Evolutionary conservation across 2,329 filamentous ascomycete species (phyloP), one percentile per base, ranked within the genome.

Genomic region (Ophiostoma populinum): DNA sequence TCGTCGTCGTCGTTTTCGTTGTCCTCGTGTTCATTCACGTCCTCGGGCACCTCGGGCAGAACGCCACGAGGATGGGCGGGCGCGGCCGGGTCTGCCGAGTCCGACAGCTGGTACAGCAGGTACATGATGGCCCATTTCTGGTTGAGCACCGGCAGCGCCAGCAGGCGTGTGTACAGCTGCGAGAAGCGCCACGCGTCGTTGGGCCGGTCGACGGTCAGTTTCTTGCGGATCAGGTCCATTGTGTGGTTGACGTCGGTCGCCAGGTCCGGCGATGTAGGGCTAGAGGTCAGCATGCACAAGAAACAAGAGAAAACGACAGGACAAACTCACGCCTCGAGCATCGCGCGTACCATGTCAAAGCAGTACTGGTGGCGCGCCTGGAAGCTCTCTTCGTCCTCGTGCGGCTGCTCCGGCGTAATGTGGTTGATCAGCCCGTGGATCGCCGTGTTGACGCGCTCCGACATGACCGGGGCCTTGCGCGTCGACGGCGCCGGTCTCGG

Each of bases 111-210:
- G 52, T 90, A 80, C 27, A 98, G 69, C 27, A 98, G 73, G 52
- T 92, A 92, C 15, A 98, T 65, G 44, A 98, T 94, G 3, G 80
- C 83, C 85, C 86, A 95, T 67, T 98, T 98, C 55, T 93, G 80
- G 48, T 81, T 80, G 29, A 98, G 66, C 6, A 95, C 86, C 1
- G 86, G 86, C 44, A 94, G 74, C n/a, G 82, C 80, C 18, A 94
- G 64, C 13, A 98, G 68, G 38, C 83, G 71, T 22, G 82, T 83
- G 56, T 94, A 93, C 19, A 98, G 68, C 50, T 93, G 92, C 17
- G 83, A 79, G 56, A 94, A 93, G 42, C 77, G 71, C 15, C 87
- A 65, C 4, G 86, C 83, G 55, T 86, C 80, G 43, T 69, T 79
- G 30, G 70, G 70, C 49, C 83, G 81, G 45, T 76, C 78, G 47